Base-by-base conservation (phyloP, 331 rosid genomes). In the Acacia pycnantha region DNA sequence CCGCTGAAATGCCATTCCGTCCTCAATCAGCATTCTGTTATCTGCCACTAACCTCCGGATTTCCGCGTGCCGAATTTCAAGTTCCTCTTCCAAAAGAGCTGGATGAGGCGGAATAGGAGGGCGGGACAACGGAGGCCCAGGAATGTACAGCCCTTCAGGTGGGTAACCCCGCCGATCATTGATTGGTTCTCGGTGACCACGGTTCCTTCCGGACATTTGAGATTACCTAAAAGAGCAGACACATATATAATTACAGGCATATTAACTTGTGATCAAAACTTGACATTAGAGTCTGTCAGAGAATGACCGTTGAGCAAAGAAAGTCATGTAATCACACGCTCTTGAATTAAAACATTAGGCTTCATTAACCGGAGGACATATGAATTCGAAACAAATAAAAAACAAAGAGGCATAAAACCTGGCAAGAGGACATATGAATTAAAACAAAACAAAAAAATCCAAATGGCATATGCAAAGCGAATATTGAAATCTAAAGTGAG, bases 81-180 rank as follows among this genome's bases (percentile, higher is more conserved):
- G 89, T 41, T 94, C 97, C 64, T 94, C 97, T 90, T 92, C 96
- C 88, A 94, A 74, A 22, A 94, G 21, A 41, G 91, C 89, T 6
- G 97, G 97, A 71, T 90, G 96, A 79, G 94, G 94, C 44, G 85
- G 86, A 40, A 86, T 50, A 54, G 56, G 86, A 0, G 81, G 77
- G 3, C 88, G 90, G 1, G 40, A 53, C 67, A 78, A n/a, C 0
- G 56, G 80, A 26, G 26, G 80, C 18, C 80, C 72, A 0, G 66
- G 37, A 35, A 78, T 48, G 75, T 67, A 78, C 27, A 43, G 64
- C 15, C 66, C 75, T 66, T 78, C 75, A 68, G 50, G 67, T 5
- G 40, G 75, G 75, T 66, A 67, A 0, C 66, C 80, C 29, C 80
- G 71, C 27, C 80, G 18, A 14, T 61, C 80, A 77, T 61, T 77